These are phyloP conservation scores for Ascochyta pisi DNA, from an alignment of 2,329 filamentous ascomycete genomes.

Conservation along the genomic window DNA sequence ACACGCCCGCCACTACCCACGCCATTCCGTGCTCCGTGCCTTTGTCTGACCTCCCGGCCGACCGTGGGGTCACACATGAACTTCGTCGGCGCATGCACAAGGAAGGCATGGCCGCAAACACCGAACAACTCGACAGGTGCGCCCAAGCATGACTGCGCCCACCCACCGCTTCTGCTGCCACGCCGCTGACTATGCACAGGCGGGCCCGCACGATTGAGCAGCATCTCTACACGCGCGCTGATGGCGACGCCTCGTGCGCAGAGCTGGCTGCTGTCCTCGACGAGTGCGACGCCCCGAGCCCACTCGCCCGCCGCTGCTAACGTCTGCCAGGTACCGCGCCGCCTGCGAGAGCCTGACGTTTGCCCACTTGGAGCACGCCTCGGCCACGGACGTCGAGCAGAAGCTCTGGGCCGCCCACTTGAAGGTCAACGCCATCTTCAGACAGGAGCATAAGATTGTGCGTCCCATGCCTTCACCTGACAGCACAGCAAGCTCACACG, in stretches of 20 bases:
- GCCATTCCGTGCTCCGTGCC: slow-evolving; percentile 57
- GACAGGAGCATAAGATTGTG: slow-evolving; percentile 59
- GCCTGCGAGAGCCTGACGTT: slow-evolving; percentile 76
- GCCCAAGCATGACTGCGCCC: slow-evolving; percentile 32
- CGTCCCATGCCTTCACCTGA: slow-evolving; percentile 3
- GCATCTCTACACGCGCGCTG: slow-evolving; percentile 58
- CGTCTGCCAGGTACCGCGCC: slow-evolving; percentile 66
- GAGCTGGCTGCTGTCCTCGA: slow-evolving; percentile 55
- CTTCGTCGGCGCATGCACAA: slow-evolving; percentile 27
- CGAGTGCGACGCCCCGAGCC: slow-evolving; percentile 34
- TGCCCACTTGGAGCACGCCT: slow-evolving; percentile 72
- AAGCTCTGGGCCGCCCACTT: slow-evolving; percentile 81
- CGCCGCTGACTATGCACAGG: slow-evolving; percentile 40
- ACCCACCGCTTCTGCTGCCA: not conserved
- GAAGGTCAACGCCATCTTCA: slow-evolving; percentile 78
- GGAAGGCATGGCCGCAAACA: slow-evolving; percentile 54
- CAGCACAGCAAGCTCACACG: not conserved
- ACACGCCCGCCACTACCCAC: slow-evolving; percentile 57
- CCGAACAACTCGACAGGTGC: slow-evolving; percentile 58
- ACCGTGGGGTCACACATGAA: slow-evolving; percentile 58
- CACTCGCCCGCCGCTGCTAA: slow-evolving; percentile 23
- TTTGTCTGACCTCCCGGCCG: slow-evolving; percentile 64
- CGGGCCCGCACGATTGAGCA: slow-evolving; percentile 57
- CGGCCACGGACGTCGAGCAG: slow-evolving; percentile 68
- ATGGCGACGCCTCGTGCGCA: slow-evolving; percentile 57